Evolutionary conservation across 2,329 filamentous ascomycete genomes (phyloP).

Genomic region (Trichoderma pleuroti): DNA sequence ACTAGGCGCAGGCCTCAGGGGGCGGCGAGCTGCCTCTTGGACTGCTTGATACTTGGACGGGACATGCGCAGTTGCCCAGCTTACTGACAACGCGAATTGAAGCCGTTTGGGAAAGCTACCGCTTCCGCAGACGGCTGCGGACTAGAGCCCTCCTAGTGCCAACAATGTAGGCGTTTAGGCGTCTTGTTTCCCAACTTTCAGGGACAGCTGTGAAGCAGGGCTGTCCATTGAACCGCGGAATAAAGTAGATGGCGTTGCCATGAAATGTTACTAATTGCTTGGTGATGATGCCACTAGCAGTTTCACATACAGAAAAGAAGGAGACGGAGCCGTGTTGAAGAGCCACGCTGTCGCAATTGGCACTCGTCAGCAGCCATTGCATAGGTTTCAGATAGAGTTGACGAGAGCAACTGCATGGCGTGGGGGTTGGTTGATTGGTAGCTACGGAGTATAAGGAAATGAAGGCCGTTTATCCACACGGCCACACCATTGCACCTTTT

Average conservation of each 20-base stretch:
- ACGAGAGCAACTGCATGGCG: not conserved
- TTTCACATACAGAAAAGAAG: not conserved
- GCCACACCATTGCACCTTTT: not conserved
- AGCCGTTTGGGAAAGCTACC: not conserved
- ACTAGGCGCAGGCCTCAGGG: not conserved
- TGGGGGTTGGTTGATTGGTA: not conserved
- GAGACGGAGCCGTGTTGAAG: not conserved
- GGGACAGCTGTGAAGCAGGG: not conserved
- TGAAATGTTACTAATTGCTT: not conserved
- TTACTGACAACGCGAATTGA: not conserved
- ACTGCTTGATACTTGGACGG: not conserved
- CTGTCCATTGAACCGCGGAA: not conserved
- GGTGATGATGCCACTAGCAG: not conserved
- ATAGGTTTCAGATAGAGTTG: conserved; percentile 11
- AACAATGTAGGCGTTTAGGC: not conserved
- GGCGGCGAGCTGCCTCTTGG: not conserved
- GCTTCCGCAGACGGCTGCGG: not conserved
- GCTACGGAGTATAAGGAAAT: not conserved
- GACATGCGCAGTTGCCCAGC: not conserved
- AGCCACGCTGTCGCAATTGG: not conserved
- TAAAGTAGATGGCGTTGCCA: not conserved
- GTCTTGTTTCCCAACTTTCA: not conserved
- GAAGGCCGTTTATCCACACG: not conserved
- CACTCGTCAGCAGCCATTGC: not conserved
- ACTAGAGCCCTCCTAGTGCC: not conserved